These are phyloP conservation scores for Wickerhamiella qilinensis DNA, from an alignment of 805 yeast species.

Conservation along the genomic window DNA sequence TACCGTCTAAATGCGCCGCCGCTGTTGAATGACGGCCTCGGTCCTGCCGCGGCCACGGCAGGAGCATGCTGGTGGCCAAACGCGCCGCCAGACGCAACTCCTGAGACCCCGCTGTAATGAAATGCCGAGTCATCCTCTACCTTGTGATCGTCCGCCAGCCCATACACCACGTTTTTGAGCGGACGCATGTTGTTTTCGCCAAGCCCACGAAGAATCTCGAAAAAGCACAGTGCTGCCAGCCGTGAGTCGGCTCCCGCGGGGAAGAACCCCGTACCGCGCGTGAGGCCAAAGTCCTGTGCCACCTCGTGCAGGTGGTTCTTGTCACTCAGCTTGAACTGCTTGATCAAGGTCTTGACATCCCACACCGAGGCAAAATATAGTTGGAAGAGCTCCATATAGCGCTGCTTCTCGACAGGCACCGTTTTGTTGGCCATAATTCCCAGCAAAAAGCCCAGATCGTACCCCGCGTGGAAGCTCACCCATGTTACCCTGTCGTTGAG, in stretches of 20 bases:
- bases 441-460: slow-evolving; percentile 80
- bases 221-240: slow-evolving; percentile 27
- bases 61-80: no score
- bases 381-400: slow-evolving; percentile 53
- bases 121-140: slow-evolving; percentile 7
- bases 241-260: slow-evolving; percentile 31
- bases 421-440: slow-evolving; percentile 56
- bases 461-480: slow-evolving; percentile 88
- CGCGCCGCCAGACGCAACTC: no score
- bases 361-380: slow-evolving; percentile 67
- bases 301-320: slow-evolving; percentile 23
- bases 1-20: no score
- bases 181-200: slow-evolving; percentile 19
- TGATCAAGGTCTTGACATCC: slow-evolving; percentile 49
- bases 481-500: slow-evolving; percentile 58
- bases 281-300: slow-evolving; percentile 28
- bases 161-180: slow-evolving; percentile 23
- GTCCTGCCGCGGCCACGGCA: no score
- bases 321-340: slow-evolving; percentile 21
- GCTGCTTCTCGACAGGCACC: slow-evolving; percentile 70
- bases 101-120: no score
- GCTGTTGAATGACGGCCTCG: no score
- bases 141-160: slow-evolving; percentile 20
- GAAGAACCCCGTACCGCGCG: slow-evolving; percentile 22
- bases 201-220: slow-evolving; percentile 24